Evolutionary conservation across 805 yeast species (phyloP), one percentile per base, ranked within the genome.

Genomic region (Zygoascus flipseniorum): DNA sequence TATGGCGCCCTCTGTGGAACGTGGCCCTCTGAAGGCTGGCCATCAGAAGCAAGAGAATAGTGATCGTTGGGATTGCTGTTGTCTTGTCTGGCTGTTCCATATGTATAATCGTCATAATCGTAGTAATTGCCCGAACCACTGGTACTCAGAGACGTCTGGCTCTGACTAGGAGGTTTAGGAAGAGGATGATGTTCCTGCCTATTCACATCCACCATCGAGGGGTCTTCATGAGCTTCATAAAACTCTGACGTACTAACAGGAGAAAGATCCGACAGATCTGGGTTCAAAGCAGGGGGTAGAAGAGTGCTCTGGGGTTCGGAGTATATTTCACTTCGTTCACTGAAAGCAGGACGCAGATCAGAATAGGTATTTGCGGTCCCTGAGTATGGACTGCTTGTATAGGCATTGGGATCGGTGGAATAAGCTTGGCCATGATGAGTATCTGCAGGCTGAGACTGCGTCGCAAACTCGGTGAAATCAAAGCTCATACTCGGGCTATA

Each of bases 171-270:
- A 35, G 39, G 39, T n/a, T 5, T 5, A n/a, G 39, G 39, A 35
- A 35, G 39, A 35, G 39, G 39, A 35, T 35, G 39, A 8, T 35
- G 16, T 13, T 35, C 39, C 8, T 35, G 39, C 16, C 39, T 35
- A n/a, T 35, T 35, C 8, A 10, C 13, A 35, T 35, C 39, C 3
- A 35, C 16, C 39, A 35, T 13, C 13, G 13, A 13, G 16, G 39
- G 39, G 5, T 23, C 47, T 42, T 42, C 44, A n/a, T 42, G 44
- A 44, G 32, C 47, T 6, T 44, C 47, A 14, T 44, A 44, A n/a
- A 18, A 44, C 32, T 44, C 47, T 5, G 47, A 44, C 31, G 47
- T 44, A 11, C 31, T 18, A 9, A 44, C 47, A 6, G 47, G 47
- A 6, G 47, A 44, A 11, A 44, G 14, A 6, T 44, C 47, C 18